Evolutionary conservation across 192 early-diverging fungal species (phyloP).

Genomic region (Podila epicladia): DNA sequence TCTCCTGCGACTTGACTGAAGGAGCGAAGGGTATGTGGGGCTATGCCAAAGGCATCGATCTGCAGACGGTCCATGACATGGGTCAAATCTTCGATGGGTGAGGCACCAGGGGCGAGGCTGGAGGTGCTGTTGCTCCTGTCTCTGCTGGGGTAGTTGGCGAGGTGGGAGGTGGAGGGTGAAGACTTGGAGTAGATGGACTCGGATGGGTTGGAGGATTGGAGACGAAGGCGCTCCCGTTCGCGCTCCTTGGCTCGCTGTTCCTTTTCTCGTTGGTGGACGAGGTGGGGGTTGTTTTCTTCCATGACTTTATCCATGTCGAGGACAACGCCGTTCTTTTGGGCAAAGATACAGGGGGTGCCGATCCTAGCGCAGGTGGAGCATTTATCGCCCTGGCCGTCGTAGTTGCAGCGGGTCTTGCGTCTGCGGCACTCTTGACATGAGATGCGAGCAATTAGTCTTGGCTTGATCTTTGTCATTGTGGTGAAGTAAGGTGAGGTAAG

Average conservation of each 20-base stretch:
- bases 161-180: slow-evolving; percentile 18
- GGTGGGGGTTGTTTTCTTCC: slow-evolving; percentile 52
- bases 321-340: slow-evolving; percentile 50
- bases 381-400: slow-evolving; percentile 47
- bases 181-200: slow-evolving; percentile 35
- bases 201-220: not conserved
- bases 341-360: slow-evolving; percentile 46
- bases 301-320: slow-evolving; percentile 53
- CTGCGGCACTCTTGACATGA: slow-evolving; percentile 48
- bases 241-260: slow-evolving; percentile 46
- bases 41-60: slow-evolving; percentile 52
- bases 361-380: slow-evolving; percentile 46
- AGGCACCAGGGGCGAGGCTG: slow-evolving; percentile 1
- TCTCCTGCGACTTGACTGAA: slow-evolving; percentile 51
- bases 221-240: slow-evolving; percentile 7
- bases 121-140: slow-evolving; percentile 33
- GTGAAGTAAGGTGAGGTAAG: not conserved
- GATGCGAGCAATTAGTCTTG: slow-evolving; percentile 48
- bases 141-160: slow-evolving; percentile 12
- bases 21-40: slow-evolving; percentile 49
- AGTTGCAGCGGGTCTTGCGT: slow-evolving; percentile 51
- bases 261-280: slow-evolving; percentile 41
- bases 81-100: slow-evolving; percentile 36
- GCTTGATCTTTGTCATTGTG: slow-evolving; percentile 51
- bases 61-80: slow-evolving; percentile 45